Evolutionary conservation across 2,329 filamentous ascomycete species (phyloP).

Genomic region (Trichothecium roseum): DNA sequence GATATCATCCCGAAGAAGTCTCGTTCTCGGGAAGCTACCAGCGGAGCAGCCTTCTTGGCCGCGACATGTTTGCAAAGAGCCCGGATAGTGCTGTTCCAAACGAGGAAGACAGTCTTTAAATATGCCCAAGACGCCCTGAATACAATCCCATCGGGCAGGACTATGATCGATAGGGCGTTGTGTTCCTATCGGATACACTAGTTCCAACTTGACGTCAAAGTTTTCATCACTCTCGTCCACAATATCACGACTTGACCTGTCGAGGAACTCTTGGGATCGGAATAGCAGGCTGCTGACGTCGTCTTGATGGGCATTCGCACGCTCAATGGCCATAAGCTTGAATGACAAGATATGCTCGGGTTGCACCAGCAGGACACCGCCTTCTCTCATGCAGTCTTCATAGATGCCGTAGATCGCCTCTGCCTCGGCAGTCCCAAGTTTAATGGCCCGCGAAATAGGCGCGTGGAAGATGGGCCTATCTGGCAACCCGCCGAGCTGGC

Average conservation of each 20-base stretch:
- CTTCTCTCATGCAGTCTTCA: slow-evolving; percentile 28
- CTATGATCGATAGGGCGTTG: slow-evolving; percentile 37
- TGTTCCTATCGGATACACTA: slow-evolving; percentile 49
- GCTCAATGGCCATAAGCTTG: slow-evolving; percentile 47
- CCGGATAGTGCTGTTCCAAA: slow-evolving; percentile 19
- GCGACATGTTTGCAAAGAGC: slow-evolving; percentile 30
- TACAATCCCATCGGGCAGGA: slow-evolving; percentile 44
- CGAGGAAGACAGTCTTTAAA: slow-evolving; percentile 19
- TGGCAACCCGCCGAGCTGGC: slow-evolving; percentile 44
- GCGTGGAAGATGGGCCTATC: slow-evolving; percentile 41
- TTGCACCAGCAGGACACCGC: slow-evolving; percentile 46
- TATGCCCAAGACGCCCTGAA: slow-evolving; percentile 40
- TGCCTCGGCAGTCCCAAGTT: slow-evolving; percentile 19
- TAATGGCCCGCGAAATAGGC: slow-evolving; percentile 42
- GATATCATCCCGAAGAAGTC: slow-evolving; percentile 30
- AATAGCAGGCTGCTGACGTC: no score
- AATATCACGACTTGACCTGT: slow-evolving; percentile 37
- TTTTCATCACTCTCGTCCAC: slow-evolving; percentile 55
- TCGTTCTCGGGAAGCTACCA: slow-evolving; percentile 35
- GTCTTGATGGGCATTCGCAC: background rate
- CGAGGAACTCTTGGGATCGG: no score
- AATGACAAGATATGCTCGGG: slow-evolving; percentile 55
- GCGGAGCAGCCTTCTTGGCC: no score
- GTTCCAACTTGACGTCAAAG: slow-evolving; percentile 45
- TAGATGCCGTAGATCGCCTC: slow-evolving; percentile 25